Evolutionary conservation across 441 rosid genomes (phyloP), one percentile per base, ranked within the genome.

Genomic region (Iberis amara): DNA sequence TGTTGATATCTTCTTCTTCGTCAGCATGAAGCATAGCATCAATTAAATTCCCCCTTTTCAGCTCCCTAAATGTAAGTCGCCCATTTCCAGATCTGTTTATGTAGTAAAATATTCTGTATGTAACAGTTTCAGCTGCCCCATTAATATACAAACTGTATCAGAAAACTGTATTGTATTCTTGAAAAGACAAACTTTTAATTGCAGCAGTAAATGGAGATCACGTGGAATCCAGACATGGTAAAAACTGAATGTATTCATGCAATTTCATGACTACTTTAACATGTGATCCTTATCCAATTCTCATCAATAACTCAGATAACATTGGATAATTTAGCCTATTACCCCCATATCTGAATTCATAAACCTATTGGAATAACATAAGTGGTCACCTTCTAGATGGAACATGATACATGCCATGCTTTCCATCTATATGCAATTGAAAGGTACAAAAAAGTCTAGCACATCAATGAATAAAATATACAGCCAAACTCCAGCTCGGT

Each of bases 1-100:
- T 94, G 80, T 94, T 94, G 62, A 94, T 94, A 69, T 94, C 99
- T 65, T 94, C 99, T 81, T 94, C 99, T 74, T 94, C 99, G 28
- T 94, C 97, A 44, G 87, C 99, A 71, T 89, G 86, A 55, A 69
- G 94, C 89, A 89, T 83, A 42, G 96, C 97, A 70, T 80, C 91
- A 31, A 89, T 76, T 67, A 94, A 70, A 63, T 94, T 87, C 62
- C 96, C 97, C 30, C 88, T 91, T 66, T 83, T 94, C 57, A 94
- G 80, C 81, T 94, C 99, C 81, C 86, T 81, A 66, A 85, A 83
- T 39, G 89, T 73, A 63, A 89, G 80, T 63, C 76, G 88, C 52
- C 97, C 95, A 78, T 78, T 83, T 59, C 91, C 94, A 14, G 95
- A 59, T 82, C 95, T 85, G 79, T 87, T 94, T 65, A 89, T 72